Evolutionary conservation across 2,329 filamentous ascomycete species (phyloP), one percentile per base, ranked within the genome.

Genomic region (Trichoderma harzianum): DNA sequence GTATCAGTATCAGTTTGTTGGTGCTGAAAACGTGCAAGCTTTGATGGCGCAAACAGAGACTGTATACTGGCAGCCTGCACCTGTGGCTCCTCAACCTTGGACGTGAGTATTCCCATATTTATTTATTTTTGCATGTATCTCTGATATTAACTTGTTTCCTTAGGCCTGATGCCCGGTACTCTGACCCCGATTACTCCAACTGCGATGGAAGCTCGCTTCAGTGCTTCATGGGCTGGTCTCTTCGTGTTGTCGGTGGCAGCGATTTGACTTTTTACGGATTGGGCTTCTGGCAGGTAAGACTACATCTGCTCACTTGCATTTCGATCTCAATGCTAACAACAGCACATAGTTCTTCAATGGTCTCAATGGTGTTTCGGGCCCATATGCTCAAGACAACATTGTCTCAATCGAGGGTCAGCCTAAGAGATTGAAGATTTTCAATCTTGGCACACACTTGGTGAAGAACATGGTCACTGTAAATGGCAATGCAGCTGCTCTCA

Each of bases 1-100:
- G 28, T 89, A 89, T 76, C 84, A 89, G 76, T 87, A 87, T 77
- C 83, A 86, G 61, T 79, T 88, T 72, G 79, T 82, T 63, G 80
- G 80, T 34, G 84, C 84, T 3, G 71, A 79, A 53, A 83, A 85
- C 61, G 77, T 87, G 24, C 85, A 83, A 73, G 76, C 82, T 24
- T 80, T 80, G 26, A 79, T 84, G 76, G 80, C 82, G 73, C 84
- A 87, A 75, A 83, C 82, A 43, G 85, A 87, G 74, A 83, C 83
- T 1, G 82, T 84, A 0, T 87, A 86, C 74, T 79, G 78, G 76
- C 78, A 83, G 10, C 72, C 72, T 69, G 64, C 70, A 28, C 74
- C 78, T 7, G 73, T 73, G 26, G 82, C 82, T 8, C 83, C 83
- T 5, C 75, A 77, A 2, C 84, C 84, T 6, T 85, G 83, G 81